Evolutionary conservation across 1,139 yeast genomes (phyloP).

Genomic region (Candida pseudoviswanathii): DNA sequence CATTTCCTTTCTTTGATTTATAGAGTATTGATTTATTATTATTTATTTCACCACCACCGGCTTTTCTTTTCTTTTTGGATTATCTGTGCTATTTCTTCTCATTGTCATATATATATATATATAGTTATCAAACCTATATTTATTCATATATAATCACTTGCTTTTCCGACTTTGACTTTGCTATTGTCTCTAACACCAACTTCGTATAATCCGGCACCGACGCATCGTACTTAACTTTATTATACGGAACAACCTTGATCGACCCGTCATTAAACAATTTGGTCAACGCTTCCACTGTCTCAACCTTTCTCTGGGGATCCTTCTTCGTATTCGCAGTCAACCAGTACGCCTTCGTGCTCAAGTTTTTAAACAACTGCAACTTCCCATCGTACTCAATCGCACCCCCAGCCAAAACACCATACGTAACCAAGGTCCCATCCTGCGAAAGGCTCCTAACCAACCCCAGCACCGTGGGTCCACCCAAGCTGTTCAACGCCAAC

Average conservation of each 20-base stretch:
- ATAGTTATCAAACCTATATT: background rate
- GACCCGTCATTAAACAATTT: slow-evolving; percentile 61
- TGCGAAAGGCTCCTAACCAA: slow-evolving; percentile 28
- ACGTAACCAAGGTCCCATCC: slow-evolving; percentile 31
- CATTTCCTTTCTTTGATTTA: background rate
- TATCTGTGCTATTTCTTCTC: background rate
- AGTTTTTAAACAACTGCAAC: slow-evolving; percentile 63
- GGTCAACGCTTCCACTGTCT: slow-evolving; percentile 58
- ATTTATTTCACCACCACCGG: background rate
- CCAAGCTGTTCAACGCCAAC: slow-evolving; percentile 37
- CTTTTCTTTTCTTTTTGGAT: background rate
- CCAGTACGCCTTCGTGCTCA: slow-evolving; percentile 86
- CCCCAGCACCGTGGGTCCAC: slow-evolving; percentile 27
- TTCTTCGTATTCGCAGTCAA: slow-evolving; percentile 69
- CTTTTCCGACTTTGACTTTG: slow-evolving; percentile 36
- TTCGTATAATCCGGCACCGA: slow-evolving; percentile 44
- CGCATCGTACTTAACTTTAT: slow-evolving; percentile 34
- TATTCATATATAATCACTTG: slow-evolving; percentile 32
- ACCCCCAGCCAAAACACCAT: slow-evolving; percentile 41
- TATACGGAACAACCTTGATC: slow-evolving; percentile 55
- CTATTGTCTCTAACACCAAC: slow-evolving; percentile 51
- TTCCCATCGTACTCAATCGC: slow-evolving; percentile 40
- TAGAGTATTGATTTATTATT: background rate
- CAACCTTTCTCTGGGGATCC: slow-evolving; percentile 59
- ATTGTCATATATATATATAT: background rate